These are phyloP conservation scores for Akebia trifoliata DNA, from an alignment of 164 flowering plant genomes.

Conservation along the genomic window DNA sequence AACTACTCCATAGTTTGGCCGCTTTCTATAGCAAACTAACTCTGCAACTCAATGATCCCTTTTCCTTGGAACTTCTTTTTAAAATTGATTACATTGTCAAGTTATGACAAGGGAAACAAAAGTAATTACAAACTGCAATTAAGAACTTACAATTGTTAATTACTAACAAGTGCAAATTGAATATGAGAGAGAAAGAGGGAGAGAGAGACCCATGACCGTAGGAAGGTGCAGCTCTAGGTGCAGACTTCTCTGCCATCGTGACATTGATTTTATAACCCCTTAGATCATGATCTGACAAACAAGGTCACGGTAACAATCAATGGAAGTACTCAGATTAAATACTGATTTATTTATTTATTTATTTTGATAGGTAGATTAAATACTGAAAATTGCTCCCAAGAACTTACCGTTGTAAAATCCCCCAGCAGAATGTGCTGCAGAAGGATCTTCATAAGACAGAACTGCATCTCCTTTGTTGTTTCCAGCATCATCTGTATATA, in stretches of 20 bases:
- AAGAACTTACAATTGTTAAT: too few species aligned
- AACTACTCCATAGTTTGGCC: too few species aligned
- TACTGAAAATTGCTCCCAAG: too few species aligned
- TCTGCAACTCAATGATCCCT: too few species aligned
- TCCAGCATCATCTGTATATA: conserved; percentile 87
- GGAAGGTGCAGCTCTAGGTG: conserved; percentile 67
- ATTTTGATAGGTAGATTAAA: neutral
- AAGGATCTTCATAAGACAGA: conserved; percentile 92
- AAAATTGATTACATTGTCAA: too few species aligned
- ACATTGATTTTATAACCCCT: conserved; percentile 83
- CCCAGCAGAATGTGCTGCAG: conserved; percentile 97
- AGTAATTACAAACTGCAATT: too few species aligned
- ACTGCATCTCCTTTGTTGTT: conserved; percentile 88
- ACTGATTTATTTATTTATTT: too few species aligned
- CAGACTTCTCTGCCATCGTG: conserved; percentile 93
- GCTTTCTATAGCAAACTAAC: too few species aligned
- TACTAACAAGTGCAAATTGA: too few species aligned
- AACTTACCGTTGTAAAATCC: conserved; percentile 74
- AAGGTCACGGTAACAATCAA: conserved; percentile 1
- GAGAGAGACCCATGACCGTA: conserved; percentile 65
- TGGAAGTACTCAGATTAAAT: too few species aligned
- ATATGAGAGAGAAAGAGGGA: neutral
- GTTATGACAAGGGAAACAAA: too few species aligned
- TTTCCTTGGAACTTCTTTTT: too few species aligned
- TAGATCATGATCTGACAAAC: conserved; percentile 69